Base-by-base conservation (phyloP, 139 green algal species). In the Nannochloris sp. region DNA sequence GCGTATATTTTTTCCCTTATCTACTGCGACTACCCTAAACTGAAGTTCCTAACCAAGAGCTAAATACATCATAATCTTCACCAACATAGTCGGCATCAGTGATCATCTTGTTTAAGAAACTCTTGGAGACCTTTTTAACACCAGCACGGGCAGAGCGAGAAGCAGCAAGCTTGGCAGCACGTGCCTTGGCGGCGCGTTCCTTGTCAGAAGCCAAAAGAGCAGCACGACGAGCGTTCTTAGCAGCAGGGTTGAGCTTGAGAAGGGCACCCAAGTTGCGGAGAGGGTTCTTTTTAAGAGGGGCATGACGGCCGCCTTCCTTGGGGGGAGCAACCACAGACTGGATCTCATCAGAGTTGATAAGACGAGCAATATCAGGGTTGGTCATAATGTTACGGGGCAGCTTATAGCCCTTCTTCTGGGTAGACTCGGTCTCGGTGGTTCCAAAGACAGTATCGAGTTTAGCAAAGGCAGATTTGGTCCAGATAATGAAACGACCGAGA, bases 341-440 rank as follows among this genome's bases (percentile, higher is more conserved):
- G 61, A 97, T 86, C 84, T 98, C 93, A 68, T 98, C 92, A 54
- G 68, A 87, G 87, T 97, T 98, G 83, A 99, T 97, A 34, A 98
- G 67, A 55, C 94, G 89, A 10, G 85, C 81, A 46, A 99, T 81
- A 82, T 99, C 94, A 27, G 82, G 69, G 72, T 97, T 98, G 73
- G 85, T 77, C 84, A 99, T 97, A 29, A 85, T 70, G 45, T 80
- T 27, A 60, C 86, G 80, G 4, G 94, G 95, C 68, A 98, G 81
- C 70, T 83, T 91, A 86, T 86, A 99, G 63, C 89, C 90, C 84
- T 95, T 96, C 94, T 99, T 99, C 56, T 81, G 53, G 67, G 75
- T 65, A 31, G 73, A 88, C 31, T 74, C 75, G 27, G 74, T 69
- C 61, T 84, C 81, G 48, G 68, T 71, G 68, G 82, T 93, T 73